Evolutionary conservation across 805 yeast genomes (phyloP).

Genomic region (Ogataea paraovalis): DNA sequence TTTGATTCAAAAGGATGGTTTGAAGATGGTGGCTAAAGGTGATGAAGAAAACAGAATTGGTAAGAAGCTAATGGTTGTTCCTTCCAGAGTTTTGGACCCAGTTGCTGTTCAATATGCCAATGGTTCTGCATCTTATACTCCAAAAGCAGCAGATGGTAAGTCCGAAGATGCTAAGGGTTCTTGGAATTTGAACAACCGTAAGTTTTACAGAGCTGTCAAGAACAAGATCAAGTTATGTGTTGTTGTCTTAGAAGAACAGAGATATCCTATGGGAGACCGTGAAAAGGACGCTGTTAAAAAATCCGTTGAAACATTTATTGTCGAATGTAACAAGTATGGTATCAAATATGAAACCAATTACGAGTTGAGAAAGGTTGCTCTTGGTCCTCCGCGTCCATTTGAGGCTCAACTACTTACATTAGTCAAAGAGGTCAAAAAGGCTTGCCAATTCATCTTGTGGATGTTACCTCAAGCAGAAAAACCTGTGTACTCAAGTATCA

Average conservation of each 20-base stretch:
- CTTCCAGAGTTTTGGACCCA: conserved; percentile 27
- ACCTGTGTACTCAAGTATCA: conserved; percentile 24
- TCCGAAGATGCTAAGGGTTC: conserved; percentile 22
- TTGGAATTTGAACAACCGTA: conserved; percentile 19
- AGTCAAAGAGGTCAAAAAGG: conserved; percentile 14
- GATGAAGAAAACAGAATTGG: conserved; percentile 18
- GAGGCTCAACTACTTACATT: conserved; percentile 7
- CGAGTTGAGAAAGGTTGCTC: conserved; percentile 4
- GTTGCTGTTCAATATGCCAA: conserved; percentile 20
- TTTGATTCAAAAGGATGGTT: conserved; percentile 26
- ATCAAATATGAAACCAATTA: conserved; percentile 12
- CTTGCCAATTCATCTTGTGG: conserved; percentile 22
- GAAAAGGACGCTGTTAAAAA: conserved; percentile 10
- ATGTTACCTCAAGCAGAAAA: conserved; percentile 23
- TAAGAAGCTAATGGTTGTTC: conserved; percentile 22
- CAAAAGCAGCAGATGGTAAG: conserved; percentile 21
- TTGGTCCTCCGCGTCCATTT: neutral
- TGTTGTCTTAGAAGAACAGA: conserved; percentile 13
- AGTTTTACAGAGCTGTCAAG: conserved; percentile 16
- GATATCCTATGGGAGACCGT: conserved; percentile 14
- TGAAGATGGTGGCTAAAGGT: conserved; percentile 14
- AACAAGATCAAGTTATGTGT: conserved; percentile 14
- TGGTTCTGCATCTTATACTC: conserved; percentile 13
- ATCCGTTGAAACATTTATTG: conserved; percentile 16
- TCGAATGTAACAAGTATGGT: conserved; percentile 18